phyloP scores from a whole-genome alignment of 345 rosid genomes.

The Syzygium aromaticum region DNA sequence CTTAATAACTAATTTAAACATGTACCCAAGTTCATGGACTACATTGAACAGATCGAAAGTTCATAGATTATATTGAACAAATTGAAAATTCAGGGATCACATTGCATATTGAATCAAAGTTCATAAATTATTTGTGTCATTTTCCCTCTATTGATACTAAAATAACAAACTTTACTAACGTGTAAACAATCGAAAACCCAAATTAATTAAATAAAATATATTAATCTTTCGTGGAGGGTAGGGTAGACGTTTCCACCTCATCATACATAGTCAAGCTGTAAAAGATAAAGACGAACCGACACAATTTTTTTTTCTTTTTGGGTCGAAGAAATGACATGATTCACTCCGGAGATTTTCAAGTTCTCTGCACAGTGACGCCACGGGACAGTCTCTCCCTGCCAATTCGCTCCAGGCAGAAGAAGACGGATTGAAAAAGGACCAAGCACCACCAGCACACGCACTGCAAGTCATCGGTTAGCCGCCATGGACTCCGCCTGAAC shows the following conservation, averaged over 20 bases:
- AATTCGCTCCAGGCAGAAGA: neutral
- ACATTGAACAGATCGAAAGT: no score
- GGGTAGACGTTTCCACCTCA: neutral
- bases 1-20: no score
- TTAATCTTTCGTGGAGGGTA: neutral
- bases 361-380: neutral
- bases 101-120: no score
- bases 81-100: no score
- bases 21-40: no score
- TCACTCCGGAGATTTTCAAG: neutral
- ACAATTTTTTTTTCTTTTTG: no score
- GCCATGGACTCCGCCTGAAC: neutral
- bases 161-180: neutral
- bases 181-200: neutral
- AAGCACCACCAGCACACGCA: neutral
- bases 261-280: neutral
- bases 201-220: neutral
- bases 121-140: no score
- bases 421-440: neutral
- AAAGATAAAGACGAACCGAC: neutral
- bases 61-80: no score
- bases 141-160: neutral
- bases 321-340: neutral
- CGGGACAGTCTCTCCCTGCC: neutral
- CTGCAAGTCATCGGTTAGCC: neutral